A percentile compares a stretch with the other conserved stretches of the same genome.
These are phyloP conservation scores for Metschnikowia lachancei DNA, from an alignment of 805 yeast genomes.

Conservation along the genomic window DNA sequence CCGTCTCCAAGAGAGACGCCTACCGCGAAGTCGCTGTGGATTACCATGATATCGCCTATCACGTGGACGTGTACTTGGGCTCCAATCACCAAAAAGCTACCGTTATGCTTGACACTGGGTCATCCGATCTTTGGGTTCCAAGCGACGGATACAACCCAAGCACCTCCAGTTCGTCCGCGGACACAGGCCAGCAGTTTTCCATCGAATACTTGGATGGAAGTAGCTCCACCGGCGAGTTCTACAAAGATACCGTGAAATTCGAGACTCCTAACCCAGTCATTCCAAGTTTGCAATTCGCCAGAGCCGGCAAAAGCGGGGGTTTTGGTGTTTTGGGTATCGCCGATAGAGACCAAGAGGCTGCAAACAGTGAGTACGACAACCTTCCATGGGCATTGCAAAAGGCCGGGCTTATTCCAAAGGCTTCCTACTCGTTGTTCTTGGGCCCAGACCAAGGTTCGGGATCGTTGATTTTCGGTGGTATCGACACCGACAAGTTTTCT, in stretches of 20 bases:
- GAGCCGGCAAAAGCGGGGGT: conserved; percentile 1
- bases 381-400: conserved; percentile 59
- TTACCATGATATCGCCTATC: no score
- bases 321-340: conserved; percentile 16
- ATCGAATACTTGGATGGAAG: conserved; percentile 12
- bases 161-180: conserved; percentile 2
- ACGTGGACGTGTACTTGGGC: no score
- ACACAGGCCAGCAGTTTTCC: conserved; percentile 10
- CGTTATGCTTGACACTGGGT: no score
- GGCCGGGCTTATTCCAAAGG: conserved; percentile 54
- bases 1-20: no score
- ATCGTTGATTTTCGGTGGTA: conserved; percentile 40
- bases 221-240: conserved; percentile 11
- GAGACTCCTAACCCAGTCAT: conserved; percentile 1
- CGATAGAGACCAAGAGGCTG: conserved; percentile 11
- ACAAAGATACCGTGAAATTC: conserved; percentile 12
- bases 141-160: background rate
- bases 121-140: no score
- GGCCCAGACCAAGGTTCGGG: conserved; percentile 35
- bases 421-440: conserved; percentile 62
- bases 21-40: no score
- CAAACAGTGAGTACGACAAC: conserved; percentile 32
- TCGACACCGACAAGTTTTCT: conserved; percentile 39
- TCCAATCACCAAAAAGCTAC: no score
- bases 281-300: conserved; percentile 15